Base-by-base conservation (phyloP, 2,329 filamentous ascomycete genomes). In the Rutstroemia sp. region DNA sequence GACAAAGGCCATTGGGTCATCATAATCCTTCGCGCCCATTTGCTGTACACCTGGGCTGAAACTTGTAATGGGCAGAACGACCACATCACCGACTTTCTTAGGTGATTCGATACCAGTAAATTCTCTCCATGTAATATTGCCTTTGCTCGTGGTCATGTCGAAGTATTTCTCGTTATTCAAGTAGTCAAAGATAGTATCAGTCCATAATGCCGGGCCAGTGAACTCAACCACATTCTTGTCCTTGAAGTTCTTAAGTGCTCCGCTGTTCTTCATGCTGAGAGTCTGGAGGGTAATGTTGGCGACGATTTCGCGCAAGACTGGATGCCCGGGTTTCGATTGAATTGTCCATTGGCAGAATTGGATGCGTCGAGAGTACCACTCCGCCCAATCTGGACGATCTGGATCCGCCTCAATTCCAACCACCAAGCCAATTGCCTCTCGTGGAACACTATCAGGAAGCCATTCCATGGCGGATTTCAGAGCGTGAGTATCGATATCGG, bases 331-430 rank as follows among this genome's bases (percentile, higher is more conserved):
- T 73, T 99, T 99, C 57, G 88, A 78, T 72, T 97, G 92, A 61
- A 99, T 96, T 1, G 94, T 99, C 94, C 94, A 99, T 72, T 99
- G 94, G 74, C 94, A 99, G 73, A 99, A 97, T 70, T 97, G 94
- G 59, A 99, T 92, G 61, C 92, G 83, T 58, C 94, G 87, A 61
- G 90, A 94, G 76, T 97, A 99, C 94, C 92, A 97, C 1, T 96
- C 78, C 38, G 83, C 80, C 94, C 94, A 99, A 71, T 99, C 94
- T 3, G 83, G 81, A 48, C 94, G 83, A 71, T 97, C 91, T 0
- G 94, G 91, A 69, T 99, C 94, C 4, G 94, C 94, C 75, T 99
- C 94, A 63, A 99, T 96, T 58, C 94, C 94, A 66, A 97, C 80
- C 40, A 99, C 86, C 61, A 99, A 78, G 9, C 94, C 94, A 63